Evolutionary conservation across 2,329 filamentous ascomycete species (phyloP), one percentile per base, ranked within the genome.

Genomic region (Claviceps lovelessii): DNA sequence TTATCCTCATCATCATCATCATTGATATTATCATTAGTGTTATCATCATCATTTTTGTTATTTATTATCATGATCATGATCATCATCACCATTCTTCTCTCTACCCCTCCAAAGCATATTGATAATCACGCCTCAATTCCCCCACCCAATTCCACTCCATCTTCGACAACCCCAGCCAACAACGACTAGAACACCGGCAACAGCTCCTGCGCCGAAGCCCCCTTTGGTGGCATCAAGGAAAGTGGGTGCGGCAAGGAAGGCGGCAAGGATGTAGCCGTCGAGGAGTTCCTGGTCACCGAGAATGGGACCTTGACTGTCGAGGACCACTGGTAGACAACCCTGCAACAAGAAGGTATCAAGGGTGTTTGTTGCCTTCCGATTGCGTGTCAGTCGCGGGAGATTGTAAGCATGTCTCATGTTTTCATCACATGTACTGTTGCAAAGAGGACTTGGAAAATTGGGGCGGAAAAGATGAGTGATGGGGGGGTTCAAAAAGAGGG

Each of bases 161-260:
- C 35, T 11, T 11, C 23, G 23, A 23, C 23, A 23, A 23, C 23
- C 35, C n/a, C 9, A 31, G 28, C 50, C 50, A 29, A 49, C 17
- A 33, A 13, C 5, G 17, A 23, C n/a, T 35, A 65, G 76, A 71
- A 71, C 39, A 66, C 68, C 3, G 69, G 71, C 11, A 73, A 71
- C 53, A 65, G 64, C 13, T 74, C 70, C 0, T 67, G 72, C 0
- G 68, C 72, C 0, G 73, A 76, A 57, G 63, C 70, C 4, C 73
- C 73, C 0, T 76, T 76, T 59, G 73, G 73, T 5, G 74, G 72
- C 0, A 75, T 76, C 60, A 76, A 76, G 58, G 69, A 74, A 52
- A 73, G 70, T 17, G 74, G 73, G 0, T 70, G 67, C 11, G 74
- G 74, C 7, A 76, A 75, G 57, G 73, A 76, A 58, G 71, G 69